A percentile compares a stretch with the other conserved stretches of the same genome.
These are phyloP conservation scores for Brassica incana DNA, from an alignment of 345 rosid species.

Conservation along the genomic window DNA sequence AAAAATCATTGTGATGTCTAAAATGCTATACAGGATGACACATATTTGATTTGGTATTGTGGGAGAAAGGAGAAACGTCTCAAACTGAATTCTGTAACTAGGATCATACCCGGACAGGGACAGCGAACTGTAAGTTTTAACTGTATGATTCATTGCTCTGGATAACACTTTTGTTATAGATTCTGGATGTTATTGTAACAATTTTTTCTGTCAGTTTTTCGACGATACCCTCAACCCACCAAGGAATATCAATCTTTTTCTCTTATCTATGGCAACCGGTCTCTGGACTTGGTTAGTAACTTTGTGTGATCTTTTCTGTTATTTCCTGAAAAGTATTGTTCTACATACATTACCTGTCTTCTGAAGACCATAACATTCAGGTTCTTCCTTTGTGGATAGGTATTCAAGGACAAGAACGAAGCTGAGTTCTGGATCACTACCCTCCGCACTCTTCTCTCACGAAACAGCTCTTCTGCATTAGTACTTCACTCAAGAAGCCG, in stretches of 20 bases:
- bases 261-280: conserved; percentile 66
- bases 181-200: conserved; percentile 12
- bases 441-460: conserved; percentile 38
- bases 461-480: conserved; percentile 33
- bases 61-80: conserved; percentile 64
- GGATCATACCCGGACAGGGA: conserved; percentile 68
- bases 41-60: conserved; percentile 57
- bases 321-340: not conserved
- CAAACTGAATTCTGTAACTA: conserved; percentile 62
- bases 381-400: conserved; percentile 35
- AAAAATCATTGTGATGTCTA: not conserved
- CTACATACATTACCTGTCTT: no score
- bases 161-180: not conserved
- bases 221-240: conserved; percentile 68
- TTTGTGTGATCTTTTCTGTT: not conserved
- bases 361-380: not conserved
- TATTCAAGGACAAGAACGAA: conserved; percentile 48
- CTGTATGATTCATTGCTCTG: conserved; percentile 7
- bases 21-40: conserved; percentile 52
- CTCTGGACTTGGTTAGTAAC: conserved; percentile 65
- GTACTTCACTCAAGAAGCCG: conserved; percentile 39
- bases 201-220: conserved; percentile 65
- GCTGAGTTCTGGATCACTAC: conserved; percentile 48
- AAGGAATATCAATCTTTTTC: conserved; percentile 84
- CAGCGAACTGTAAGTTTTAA: conserved; percentile 57